Conservation (phyloP, 306 rosid genomes). For the Neltuma alba region DNA sequence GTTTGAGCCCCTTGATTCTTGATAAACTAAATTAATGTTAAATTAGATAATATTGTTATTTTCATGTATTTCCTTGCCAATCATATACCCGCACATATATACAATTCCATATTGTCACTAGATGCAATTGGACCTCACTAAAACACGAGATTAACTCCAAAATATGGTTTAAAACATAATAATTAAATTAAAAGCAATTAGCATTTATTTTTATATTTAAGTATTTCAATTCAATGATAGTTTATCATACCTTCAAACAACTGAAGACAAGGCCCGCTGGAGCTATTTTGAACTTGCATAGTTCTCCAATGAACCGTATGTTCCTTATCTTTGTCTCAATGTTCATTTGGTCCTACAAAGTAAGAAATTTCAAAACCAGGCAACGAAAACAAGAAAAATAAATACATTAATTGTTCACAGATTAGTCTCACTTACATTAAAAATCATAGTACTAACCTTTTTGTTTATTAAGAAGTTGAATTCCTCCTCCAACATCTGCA, state of each 20-base stretch:
- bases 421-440: not conserved
- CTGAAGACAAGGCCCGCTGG: constrained; percentile 89
- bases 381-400: constrained; percentile 27
- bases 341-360: constrained; percentile 96
- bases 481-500: constrained; percentile 96
- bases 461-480: constrained; percentile 94
- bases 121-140: constrained; percentile 21
- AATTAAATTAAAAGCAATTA: constrained; percentile 3
- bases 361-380: constrained; percentile 37
- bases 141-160: constrained; percentile 18
- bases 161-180: constrained; percentile 12
- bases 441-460: constrained; percentile 59
- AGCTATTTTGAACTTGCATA: constrained; percentile 92
- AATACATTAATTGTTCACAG: constrained; percentile 22
- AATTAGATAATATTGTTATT: not conserved
- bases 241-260: constrained; percentile 87
- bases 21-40: not conserved
- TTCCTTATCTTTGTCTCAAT: constrained; percentile 97
- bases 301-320: constrained; percentile 98
- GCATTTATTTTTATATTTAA: constrained; percentile 9
- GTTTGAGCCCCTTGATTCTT: not conserved
- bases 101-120: not conserved
- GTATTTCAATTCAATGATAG: not conserved
- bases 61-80: not conserved
- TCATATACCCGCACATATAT: not conserved